Evolutionary conservation across 2,329 filamentous ascomycete genomes (phyloP).

Genomic region (Orbilia blumenaviensis): DNA sequence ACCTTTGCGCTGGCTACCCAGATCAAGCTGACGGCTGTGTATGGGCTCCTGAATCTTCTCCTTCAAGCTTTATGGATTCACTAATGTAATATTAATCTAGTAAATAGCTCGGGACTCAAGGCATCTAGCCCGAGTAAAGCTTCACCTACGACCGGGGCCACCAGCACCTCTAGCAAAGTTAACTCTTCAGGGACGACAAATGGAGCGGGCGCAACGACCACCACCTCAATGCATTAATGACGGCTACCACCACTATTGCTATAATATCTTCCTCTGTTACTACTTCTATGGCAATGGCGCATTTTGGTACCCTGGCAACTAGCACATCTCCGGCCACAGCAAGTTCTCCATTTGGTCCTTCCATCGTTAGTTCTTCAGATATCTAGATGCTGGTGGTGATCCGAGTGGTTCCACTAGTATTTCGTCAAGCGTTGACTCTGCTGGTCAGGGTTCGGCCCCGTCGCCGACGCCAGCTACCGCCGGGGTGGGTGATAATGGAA

Average conservation of each 20-base stretch:
- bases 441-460: slow-evolving; percentile 5
- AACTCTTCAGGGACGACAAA: not conserved
- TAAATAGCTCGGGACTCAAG: slow-evolving; percentile 26
- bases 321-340: slow-evolving; percentile 11
- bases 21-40: slow-evolving; percentile 39
- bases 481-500: not conserved
- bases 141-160: slow-evolving; percentile 13
- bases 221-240: not conserved
- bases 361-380: not conserved
- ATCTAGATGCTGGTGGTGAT: not conserved
- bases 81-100: slow-evolving; percentile 7
- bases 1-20: slow-evolving; percentile 30
- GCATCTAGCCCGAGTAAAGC: slow-evolving; percentile 16
- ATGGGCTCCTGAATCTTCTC: not conserved
- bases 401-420: not conserved
- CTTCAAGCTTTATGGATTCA: not conserved
- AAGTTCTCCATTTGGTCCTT: slow-evolving; percentile 2
- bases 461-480: not conserved
- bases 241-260: not conserved
- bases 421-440: not conserved
- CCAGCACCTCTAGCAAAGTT: not conserved
- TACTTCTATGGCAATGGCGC: not conserved
- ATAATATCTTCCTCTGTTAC: not conserved
- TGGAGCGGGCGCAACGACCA: not conserved
- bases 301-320: not conserved